Conservation (phyloP, 805 yeast genomes). For the Lipomyces spencermartinsiae region DNA sequence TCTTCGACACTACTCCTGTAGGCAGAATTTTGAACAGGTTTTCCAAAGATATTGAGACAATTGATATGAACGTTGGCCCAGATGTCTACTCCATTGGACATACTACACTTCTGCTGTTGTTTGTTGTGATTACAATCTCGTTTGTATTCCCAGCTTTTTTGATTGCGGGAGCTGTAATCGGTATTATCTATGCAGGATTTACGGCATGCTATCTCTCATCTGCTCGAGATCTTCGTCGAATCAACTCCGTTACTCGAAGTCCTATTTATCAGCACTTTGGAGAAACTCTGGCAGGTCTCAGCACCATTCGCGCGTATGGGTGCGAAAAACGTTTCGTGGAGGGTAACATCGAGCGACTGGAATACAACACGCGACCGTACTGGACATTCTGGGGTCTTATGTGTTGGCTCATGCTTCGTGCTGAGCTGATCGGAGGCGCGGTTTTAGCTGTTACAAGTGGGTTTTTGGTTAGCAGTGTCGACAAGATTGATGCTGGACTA, state of each 20-base stretch:
- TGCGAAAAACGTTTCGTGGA: slow-evolving; percentile 82
- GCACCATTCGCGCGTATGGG: slow-evolving; percentile 95
- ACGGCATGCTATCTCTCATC: slow-evolving; percentile 77
- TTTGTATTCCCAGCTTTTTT: slow-evolving; percentile 83
- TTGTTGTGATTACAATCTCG: slow-evolving; percentile 73
- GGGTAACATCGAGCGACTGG: slow-evolving; percentile 78
- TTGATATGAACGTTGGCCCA: slow-evolving; percentile 90
- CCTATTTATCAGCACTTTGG: slow-evolving; percentile 97
- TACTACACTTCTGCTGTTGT: slow-evolving; percentile 67
- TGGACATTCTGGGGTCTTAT: slow-evolving; percentile 92
- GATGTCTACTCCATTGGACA: slow-evolving; percentile 73
- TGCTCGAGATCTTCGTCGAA: slow-evolving; percentile 89
- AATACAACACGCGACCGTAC: slow-evolving; percentile 85
- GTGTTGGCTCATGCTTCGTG: slow-evolving; percentile 88
- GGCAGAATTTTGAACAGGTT: slow-evolving; percentile 97
- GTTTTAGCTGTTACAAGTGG: slow-evolving; percentile 81
- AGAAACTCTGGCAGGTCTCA: slow-evolving; percentile 88
- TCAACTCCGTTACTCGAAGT: slow-evolving; percentile 84
- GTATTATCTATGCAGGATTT: slow-evolving; percentile 65
- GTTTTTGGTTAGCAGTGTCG: slow-evolving; percentile 70
- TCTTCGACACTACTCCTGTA: slow-evolving; percentile 92
- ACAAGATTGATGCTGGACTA: slow-evolving; percentile 81
- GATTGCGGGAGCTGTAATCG: slow-evolving; percentile 70
- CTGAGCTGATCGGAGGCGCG: slow-evolving; percentile 80
- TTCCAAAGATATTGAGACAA: slow-evolving; percentile 90